Evolutionary conservation across 176 grass and related monocot genomes (phyloP), one percentile per base, ranked within the genome.

Genomic region (Oryza meyeriana): DNA sequence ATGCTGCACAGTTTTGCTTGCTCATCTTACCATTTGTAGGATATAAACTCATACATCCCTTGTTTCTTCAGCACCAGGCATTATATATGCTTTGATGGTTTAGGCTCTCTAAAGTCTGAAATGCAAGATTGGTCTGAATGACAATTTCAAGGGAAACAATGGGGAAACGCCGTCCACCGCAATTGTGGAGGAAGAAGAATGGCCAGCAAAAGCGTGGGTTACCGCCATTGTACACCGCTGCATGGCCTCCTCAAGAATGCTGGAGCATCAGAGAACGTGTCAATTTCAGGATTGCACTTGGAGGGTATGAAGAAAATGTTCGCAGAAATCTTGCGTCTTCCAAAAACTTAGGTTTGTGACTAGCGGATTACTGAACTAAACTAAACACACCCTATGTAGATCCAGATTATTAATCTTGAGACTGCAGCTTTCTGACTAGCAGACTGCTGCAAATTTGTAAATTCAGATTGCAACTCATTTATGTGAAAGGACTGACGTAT

Each of bases 231-330:
- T 69, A 50, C 24, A 17, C 40, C 35, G 67, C 61, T 39, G 76
- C 87, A n/a, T 1, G 50, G 2, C 64, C 76, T 31, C 81, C 76
- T 18, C 39, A 76, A 42, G 77, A 85, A 75, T 10, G 31, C 76
- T 81, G 50, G 82, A 85, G 87, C 40, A 80, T 81, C 52, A 85
- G 40, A 63, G 64, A 80, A 47, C 72, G 70, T 6, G 61, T 68
- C 38, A 88, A 85, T 59, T 85, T 89, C 70, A 76, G 68, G 39
- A 81, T 81, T 64, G 77, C 64, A 38, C 8, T 65, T 14, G 52
- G 26, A 27, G 85, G 82, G 82, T 85, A 76, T 12, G 29, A 1
- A 74, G 31, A 0, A 79, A 61, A 48, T 48, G 16, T 66, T 4
- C 22, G 24, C 39, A n/a, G 38, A 38, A 31, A 40, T 58, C 4